phyloP scores from a whole-genome alignment of 1,139 yeast genomes.

The Sugiyamaella novakii region DNA sequence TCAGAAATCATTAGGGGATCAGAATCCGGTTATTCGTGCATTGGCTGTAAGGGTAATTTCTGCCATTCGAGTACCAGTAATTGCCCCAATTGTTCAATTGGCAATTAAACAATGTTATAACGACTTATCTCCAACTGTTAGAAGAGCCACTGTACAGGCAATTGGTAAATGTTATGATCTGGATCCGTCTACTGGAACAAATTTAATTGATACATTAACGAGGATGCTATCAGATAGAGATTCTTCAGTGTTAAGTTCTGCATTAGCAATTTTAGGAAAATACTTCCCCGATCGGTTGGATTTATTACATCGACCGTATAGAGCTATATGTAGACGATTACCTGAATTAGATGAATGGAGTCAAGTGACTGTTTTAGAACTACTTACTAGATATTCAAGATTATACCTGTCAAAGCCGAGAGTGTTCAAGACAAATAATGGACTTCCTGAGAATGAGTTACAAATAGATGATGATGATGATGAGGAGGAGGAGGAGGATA shows the following conservation, averaged over 20 bases:
- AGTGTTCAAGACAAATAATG: slow-evolving; percentile 1
- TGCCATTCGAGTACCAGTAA: slow-evolving; percentile 76
- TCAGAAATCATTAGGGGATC: slow-evolving; percentile 77
- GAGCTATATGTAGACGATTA: slow-evolving; percentile 60
- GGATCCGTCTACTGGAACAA: slow-evolving; percentile 47
- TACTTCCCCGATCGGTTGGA: slow-evolving; percentile 62
- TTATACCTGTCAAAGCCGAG: slow-evolving; percentile 50
- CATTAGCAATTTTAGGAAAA: slow-evolving; percentile 59
- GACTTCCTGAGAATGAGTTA: neutral
- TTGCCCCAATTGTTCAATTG: slow-evolving; percentile 74
- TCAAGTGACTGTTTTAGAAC: slow-evolving; percentile 61
- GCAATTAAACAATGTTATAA: slow-evolving; percentile 68
- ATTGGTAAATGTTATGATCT: slow-evolving; percentile 63
- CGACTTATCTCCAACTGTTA: slow-evolving; percentile 77
- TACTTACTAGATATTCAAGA: slow-evolving; percentile 68
- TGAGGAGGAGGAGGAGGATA: slow-evolving; percentile 14
- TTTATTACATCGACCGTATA: slow-evolving; percentile 69
- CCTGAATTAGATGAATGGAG: slow-evolving; percentile 73
- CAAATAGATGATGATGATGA: slow-evolving; percentile 24
- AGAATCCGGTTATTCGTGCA: slow-evolving; percentile 66
- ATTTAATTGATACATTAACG: slow-evolving; percentile 54
- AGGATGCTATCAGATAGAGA: slow-evolving; percentile 65
- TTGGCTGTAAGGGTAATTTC: slow-evolving; percentile 78
- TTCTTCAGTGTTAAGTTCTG: slow-evolving; percentile 67
- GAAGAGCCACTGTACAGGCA: slow-evolving; percentile 79